Evolutionary conservation across 2,329 filamentous ascomycete species (phyloP).

Genomic region (Aureobasidium sp.): DNA sequence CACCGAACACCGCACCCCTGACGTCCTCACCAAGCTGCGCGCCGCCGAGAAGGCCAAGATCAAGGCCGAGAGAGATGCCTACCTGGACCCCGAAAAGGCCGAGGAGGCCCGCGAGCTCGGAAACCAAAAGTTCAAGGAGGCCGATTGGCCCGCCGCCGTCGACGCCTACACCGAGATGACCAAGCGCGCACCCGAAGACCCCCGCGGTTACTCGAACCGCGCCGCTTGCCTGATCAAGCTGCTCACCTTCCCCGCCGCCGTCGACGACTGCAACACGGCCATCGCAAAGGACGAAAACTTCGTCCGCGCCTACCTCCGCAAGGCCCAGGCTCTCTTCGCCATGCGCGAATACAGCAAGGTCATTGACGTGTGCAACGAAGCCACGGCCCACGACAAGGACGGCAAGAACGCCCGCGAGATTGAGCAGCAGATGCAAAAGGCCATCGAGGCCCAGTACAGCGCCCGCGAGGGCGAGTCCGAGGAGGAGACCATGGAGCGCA

Average conservation of each 20-base stretch:
- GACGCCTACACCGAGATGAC: slow-evolving; percentile 94
- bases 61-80: slow-evolving; percentile 65
- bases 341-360: slow-evolving; percentile 98
- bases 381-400: slow-evolving; percentile 64
- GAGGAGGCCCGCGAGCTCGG: slow-evolving; percentile 92
- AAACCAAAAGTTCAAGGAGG: slow-evolving; percentile 94
- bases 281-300: slow-evolving; percentile 88
- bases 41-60: slow-evolving; percentile 79
- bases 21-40: slow-evolving; percentile 86
- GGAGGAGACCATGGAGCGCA: slow-evolving; percentile 85
- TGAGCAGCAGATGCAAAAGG: slow-evolving; percentile 89
- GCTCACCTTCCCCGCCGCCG: slow-evolving; percentile 85
- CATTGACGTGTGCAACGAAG: slow-evolving; percentile 79
- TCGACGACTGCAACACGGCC: slow-evolving; percentile 84
- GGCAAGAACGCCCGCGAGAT: slow-evolving; percentile 85
- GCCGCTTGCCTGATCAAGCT: slow-evolving; percentile 95
- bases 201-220: slow-evolving; percentile 93
- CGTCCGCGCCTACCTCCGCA: slow-evolving; percentile 91
- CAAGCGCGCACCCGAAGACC: slow-evolving; percentile 87
- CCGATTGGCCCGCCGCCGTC: slow-evolving; percentile 89
- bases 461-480: slow-evolving; percentile 83
- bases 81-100: slow-evolving; percentile 83
- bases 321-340: slow-evolving; percentile 88
- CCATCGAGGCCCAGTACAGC: slow-evolving; percentile 78
- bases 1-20: slow-evolving; percentile 92